Evolutionary conservation across 805 yeast species (phyloP), one percentile per base, ranked within the genome.

Genomic region (Starmerella etchellsii): DNA sequence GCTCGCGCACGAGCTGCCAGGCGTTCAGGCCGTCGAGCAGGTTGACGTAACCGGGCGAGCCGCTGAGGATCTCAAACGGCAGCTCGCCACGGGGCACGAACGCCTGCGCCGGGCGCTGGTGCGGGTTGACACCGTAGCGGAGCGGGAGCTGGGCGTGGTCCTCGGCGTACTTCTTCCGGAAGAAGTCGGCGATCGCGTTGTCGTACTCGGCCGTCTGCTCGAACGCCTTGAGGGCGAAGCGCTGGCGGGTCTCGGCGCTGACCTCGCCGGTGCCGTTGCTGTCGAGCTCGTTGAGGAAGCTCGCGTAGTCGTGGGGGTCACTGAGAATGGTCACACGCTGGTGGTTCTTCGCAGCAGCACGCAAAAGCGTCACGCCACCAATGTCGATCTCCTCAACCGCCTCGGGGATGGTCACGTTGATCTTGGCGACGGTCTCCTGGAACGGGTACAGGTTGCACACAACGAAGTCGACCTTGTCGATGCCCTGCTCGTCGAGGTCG

Each of bases 291-390:
- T 76, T 74, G 49, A 91, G 67, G 65, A 91, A 91, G 36, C 68
- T 72, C 40, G 95, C 76, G 67, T 91, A 91, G 66, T 91, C 98
- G 39, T 69, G 69, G 51, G 98, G 98, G 66, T 91, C 98, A 24
- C 94, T 81, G 56, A 91, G 70, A 51, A 91, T 87, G 47, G 95
- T 82, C 43, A 91, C 98, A 67, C 98, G 78, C 48, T 91, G 70
- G 65, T 91, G 98, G 69, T 91, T 91, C 70, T 91, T 91, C 50
- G 98, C 98, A 46, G 98, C 98, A 35, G 98, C 98, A 67, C 98
- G 79, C 61, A 91, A 71, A 51, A 91, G 70, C 34, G 98, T 91
- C 46, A 91, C 98, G 62, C 98, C 93, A 57, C 98, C 98, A 59
- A 91, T 91, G 61, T 91, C 98, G 55, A 91, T 79, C 65, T 91